Conservation (phyloP, 805 yeast species). For the Saccharomycopsis babjevae region DNA sequence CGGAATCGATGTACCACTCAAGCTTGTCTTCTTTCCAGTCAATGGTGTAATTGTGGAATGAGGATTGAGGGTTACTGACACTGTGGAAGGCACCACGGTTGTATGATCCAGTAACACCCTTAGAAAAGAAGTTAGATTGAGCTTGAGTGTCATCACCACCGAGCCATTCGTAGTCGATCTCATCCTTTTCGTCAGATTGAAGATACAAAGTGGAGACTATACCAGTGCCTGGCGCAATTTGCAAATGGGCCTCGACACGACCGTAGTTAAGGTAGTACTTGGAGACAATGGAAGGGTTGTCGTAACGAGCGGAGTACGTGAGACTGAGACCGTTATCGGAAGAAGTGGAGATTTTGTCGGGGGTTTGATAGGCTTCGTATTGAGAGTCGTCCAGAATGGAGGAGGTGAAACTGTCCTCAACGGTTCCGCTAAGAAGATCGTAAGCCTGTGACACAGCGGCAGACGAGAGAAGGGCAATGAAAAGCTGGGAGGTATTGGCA, state of each 20-base stretch:
- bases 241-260: slow-evolving; percentile 57
- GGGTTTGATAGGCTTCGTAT: not conserved
- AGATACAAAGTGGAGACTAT: slow-evolving; percentile 72
- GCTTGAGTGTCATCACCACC: slow-evolving; percentile 71
- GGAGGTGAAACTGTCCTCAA: not conserved
- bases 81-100: slow-evolving; percentile 70
- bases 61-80: slow-evolving; percentile 44
- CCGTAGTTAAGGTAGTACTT: slow-evolving; percentile 87
- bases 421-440: not conserved
- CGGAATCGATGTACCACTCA: slow-evolving; percentile 68
- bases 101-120: slow-evolving; percentile 68
- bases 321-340: slow-evolving; percentile 51
- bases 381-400: not conserved
- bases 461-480: not conserved
- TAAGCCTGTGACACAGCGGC: not conserved
- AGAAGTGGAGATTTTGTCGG: slow-evolving; percentile 24
- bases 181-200: slow-evolving; percentile 63
- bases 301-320: slow-evolving; percentile 50
- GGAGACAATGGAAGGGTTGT: slow-evolving; percentile 71
- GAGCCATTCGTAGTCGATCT: slow-evolving; percentile 79
- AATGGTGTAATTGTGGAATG: slow-evolving; percentile 67
- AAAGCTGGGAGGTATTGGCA: not conserved
- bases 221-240: slow-evolving; percentile 72
- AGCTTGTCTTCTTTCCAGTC: slow-evolving; percentile 69
- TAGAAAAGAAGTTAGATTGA: slow-evolving; percentile 72